Evolutionary conservation across 2,329 filamentous ascomycete genomes (phyloP), one percentile per base, ranked within the genome.

Genomic region (Fusarium piperis): DNA sequence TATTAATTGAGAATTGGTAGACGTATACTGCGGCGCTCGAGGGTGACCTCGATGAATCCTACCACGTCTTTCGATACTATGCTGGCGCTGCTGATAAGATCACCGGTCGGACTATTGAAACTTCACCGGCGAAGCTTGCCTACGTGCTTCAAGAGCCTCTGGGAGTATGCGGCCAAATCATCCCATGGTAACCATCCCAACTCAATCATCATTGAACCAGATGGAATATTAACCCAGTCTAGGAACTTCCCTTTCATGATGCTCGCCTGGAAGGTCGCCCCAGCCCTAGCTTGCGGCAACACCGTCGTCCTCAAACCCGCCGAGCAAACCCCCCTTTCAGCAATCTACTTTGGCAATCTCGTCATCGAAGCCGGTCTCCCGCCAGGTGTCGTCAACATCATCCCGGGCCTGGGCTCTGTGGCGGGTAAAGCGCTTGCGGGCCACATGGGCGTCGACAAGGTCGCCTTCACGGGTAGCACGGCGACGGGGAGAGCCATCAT

Each of bases 61-160:
- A 68, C 38, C 74, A 71, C n/a, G 73, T 89, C 26, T 83, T 87
- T 61, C 89, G 88, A 72, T 92, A 93, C 78, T 93, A 93, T 76
- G 90, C 88, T 35, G 91, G 91, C 33, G 92, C 87, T 77, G 89
- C 90, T 18, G 91, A 93, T 79, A 93, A 93, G 81, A 88, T 92
- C 62, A 87, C 89, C 48, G 91, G 91, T 13, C 87, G 91, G 74
- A 90, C 90, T 6, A 92, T 93, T 71, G 88, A 90, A 71, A 92
- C 90, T 1, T 87, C 85, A 0, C 84, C 87, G 1, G 81, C 83
- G 2, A 93, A 92, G 74, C 85, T 93, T 55, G 90, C 90, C 9
- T 93, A 93, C 71, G 91, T 90, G 0, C 83, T 92, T 15, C 86
- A 89, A 44, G 89, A 93, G 75, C 91, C 91, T 2, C 80, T 93